These are phyloP conservation scores for Geranium incanum DNA, from an alignment of 441 rosid genomes.

Conservation along the genomic window DNA sequence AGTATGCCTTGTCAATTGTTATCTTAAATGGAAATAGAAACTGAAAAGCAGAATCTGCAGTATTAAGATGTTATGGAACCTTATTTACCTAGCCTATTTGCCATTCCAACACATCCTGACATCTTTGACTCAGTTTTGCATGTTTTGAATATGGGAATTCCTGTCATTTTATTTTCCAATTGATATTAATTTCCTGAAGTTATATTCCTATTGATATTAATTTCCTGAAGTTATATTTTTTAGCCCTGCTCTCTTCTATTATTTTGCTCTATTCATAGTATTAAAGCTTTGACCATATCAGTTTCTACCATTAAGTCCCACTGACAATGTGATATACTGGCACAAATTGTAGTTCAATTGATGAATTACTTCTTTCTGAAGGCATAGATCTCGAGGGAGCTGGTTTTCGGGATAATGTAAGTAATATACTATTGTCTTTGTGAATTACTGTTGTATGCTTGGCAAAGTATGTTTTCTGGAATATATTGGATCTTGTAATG, in stretches of 20 bases:
- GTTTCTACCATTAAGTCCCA: slow-evolving; percentile 8
- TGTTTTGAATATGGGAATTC: not conserved
- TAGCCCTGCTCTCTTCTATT: not conserved
- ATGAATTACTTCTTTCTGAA: slow-evolving; percentile 49
- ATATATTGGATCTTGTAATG: not conserved
- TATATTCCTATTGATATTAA: too few relatives aligned
- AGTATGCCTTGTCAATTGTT: not conserved
- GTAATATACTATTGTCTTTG: slow-evolving; percentile 20
- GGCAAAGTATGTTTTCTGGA: not conserved
- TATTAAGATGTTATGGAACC: not conserved
- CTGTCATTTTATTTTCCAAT: not conserved
- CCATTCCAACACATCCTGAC: not conserved
- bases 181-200: not conserved
- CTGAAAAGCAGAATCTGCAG: not conserved
- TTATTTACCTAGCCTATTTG: not conserved
- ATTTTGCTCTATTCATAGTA: not conserved
- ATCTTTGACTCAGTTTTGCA: not conserved
- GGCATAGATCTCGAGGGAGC: slow-evolving; percentile 42
- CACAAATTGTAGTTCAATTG: slow-evolving; percentile 46
- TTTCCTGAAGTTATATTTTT: not conserved
- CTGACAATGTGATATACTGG: slow-evolving; percentile 16
- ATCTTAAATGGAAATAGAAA: not conserved
- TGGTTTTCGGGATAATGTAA: slow-evolving; percentile 34
- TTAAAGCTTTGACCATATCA: not conserved
- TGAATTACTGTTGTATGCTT: not conserved